A percentile compares a stretch with the other conserved stretches of the same genome.
phyloP scores from a whole-genome alignment of 2,329 filamentous ascomycete genomes.

The Calonectria hongkongensis region DNA sequence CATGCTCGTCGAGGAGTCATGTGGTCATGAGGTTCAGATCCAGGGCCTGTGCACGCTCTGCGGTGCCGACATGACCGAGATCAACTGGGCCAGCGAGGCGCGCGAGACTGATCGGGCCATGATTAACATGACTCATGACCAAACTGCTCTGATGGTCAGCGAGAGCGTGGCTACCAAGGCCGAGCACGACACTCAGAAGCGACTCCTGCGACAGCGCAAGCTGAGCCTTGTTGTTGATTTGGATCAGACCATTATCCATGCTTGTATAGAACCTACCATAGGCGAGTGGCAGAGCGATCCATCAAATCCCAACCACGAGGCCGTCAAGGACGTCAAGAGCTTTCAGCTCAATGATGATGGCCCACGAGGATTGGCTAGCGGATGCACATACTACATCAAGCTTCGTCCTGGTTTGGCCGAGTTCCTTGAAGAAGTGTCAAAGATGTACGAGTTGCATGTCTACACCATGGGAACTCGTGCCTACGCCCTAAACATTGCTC shows the following conservation, averaged over 20 bases:
- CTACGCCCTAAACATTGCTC: slow-evolving; percentile 94
- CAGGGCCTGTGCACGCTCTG: slow-evolving; percentile 93
- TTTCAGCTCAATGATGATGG: slow-evolving; percentile 95
- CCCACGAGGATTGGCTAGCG: slow-evolving; percentile 78
- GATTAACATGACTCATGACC: slow-evolving; percentile 96
- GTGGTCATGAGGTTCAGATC: slow-evolving; percentile 92
- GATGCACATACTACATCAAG: slow-evolving; percentile 99
- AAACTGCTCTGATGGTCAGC: slow-evolving; percentile 90
- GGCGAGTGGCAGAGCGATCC: slow-evolving; percentile 95
- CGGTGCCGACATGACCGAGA: slow-evolving; percentile 96
- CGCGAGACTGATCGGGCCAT: slow-evolving; percentile 89
- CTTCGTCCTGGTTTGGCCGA: slow-evolving; percentile 89
- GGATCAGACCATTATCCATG: slow-evolving; percentile 98
- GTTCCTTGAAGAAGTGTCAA: slow-evolving; percentile 86
- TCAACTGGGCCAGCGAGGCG: slow-evolving; percentile 87
- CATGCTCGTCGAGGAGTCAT: slow-evolving; percentile 91
- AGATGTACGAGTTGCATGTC: slow-evolving; percentile 95
- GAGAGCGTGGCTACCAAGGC: slow-evolving; percentile 85
- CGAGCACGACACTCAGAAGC: slow-evolving; percentile 90
- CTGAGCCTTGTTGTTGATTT: slow-evolving; percentile 96
- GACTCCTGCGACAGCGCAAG: slow-evolving; percentile 87
- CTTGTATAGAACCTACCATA: slow-evolving; percentile 96
- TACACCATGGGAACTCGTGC: slow-evolving; percentile 99
- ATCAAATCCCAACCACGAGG: slow-evolving; percentile 91
- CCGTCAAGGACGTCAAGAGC: slow-evolving; percentile 89